Evolutionary conservation across 148 eudicot genomes (phyloP).

Genomic region (Beta vulgaris): DNA sequence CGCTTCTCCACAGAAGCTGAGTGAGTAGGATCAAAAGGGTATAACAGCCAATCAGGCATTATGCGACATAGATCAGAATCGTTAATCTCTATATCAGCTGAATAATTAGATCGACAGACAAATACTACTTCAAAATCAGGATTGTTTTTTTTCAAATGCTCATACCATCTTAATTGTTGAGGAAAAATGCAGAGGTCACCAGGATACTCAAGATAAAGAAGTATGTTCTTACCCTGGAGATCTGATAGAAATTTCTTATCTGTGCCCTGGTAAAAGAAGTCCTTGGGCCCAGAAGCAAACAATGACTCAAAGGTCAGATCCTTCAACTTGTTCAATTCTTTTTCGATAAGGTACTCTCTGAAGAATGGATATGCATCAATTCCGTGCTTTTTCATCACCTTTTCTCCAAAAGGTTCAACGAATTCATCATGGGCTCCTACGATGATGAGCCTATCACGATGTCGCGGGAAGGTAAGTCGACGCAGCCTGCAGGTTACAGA

Average conservation of each 20-base stretch:
- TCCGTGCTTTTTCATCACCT: neutral
- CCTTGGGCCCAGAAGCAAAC: neutral
- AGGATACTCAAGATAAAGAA: neutral
- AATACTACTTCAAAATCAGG: slow-evolving; percentile 10
- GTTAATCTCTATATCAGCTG: too few relatives aligned
- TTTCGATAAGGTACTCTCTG: neutral
- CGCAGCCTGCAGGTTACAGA: neutral
- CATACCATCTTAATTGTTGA: neutral
- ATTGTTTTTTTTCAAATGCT: neutral
- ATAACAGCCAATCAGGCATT: too few relatives aligned
- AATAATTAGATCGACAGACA: too few relatives aligned
- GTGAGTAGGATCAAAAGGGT: too few relatives aligned
- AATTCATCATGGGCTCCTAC: neutral
- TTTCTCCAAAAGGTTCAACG: slow-evolving; percentile 1
- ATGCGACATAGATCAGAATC: too few relatives aligned
- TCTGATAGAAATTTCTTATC: neutral
- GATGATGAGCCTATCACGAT: slow-evolving; percentile 5
- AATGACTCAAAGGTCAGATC: slow-evolving; percentile 14
- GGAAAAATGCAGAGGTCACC: neutral
- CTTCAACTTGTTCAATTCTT: neutral
- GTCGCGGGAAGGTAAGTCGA: neutral
- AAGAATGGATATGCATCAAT: slow-evolving; percentile 4
- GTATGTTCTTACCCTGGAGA: neutral
- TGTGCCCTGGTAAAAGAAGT: neutral
- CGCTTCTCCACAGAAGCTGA: too few relatives aligned